phyloP scores from a whole-genome alignment of 495 filamentous ascomycete species.

The Tuber microsphaerosporum region DNA sequence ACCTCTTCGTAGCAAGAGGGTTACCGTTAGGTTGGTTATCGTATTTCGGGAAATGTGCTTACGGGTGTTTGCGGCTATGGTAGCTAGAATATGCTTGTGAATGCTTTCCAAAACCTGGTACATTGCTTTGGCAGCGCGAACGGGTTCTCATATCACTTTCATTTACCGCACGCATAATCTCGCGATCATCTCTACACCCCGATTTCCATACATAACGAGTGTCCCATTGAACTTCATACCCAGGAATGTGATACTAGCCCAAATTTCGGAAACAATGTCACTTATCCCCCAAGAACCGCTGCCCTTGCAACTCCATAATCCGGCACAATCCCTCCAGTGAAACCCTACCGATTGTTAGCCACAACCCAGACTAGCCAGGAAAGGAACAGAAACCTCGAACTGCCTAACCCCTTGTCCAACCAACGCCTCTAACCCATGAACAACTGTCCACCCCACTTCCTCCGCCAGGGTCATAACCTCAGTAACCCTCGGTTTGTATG shows the following conservation, averaged over 20 bases:
- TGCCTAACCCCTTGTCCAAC: slow-evolving; percentile 57
- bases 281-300: slow-evolving; percentile 30
- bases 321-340: slow-evolving; percentile 38
- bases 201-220: not conserved
- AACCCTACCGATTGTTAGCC: slow-evolving; percentile 19
- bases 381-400: slow-evolving; percentile 31
- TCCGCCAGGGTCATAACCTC: slow-evolving; percentile 77
- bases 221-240: not conserved
- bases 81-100: not conserved
- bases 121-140: not conserved
- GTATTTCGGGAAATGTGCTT: not conserved
- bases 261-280: not conserved
- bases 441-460: slow-evolving; percentile 73
- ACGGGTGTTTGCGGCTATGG: not conserved
- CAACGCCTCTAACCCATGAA: slow-evolving; percentile 83
- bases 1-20: not conserved
- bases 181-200: not conserved
- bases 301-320: slow-evolving; percentile 30
- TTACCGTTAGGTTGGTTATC: not conserved
- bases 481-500: slow-evolving; percentile 81
- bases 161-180: not conserved
- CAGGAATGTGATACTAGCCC: not conserved
- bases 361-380: not conserved
- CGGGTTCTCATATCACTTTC: not conserved
- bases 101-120: not conserved